These are phyloP conservation scores for Colletotrichum nymphaeae DNA, from an alignment of 2,329 filamentous ascomycete genomes.

Conservation along the genomic window DNA sequence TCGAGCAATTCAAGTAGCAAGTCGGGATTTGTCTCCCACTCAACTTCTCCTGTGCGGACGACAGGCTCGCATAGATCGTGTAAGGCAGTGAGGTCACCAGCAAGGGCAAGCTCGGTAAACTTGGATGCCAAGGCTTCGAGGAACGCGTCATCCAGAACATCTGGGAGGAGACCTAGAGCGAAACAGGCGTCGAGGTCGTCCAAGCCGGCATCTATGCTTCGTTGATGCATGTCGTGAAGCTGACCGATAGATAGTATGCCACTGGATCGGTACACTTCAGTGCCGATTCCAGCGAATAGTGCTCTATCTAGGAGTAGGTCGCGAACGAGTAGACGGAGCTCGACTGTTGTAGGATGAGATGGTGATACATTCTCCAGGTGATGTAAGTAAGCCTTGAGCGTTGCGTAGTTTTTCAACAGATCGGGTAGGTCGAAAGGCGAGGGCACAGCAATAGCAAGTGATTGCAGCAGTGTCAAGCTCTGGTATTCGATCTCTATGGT, in stretches of 20 bases:
- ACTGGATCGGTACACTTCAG: constrained; percentile 37
- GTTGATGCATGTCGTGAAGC: constrained; percentile 43
- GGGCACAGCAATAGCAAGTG: constrained; percentile 52
- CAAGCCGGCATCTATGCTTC: constrained; percentile 40
- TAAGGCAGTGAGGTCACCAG: constrained; percentile 40
- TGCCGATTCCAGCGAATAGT: constrained; percentile 42
- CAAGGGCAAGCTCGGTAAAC: constrained; percentile 40
- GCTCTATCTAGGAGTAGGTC: constrained; percentile 42
- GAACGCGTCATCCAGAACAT: constrained; percentile 34
- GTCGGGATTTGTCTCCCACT: constrained; percentile 38
- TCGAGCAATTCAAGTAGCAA: constrained; percentile 43
- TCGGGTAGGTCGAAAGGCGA: constrained; percentile 39
- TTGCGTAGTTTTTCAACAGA: constrained; percentile 40
- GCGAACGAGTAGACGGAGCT: constrained; percentile 42
- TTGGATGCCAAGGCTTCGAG: constrained; percentile 37
- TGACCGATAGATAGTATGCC: constrained; percentile 35
- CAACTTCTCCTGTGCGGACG: constrained; percentile 41
- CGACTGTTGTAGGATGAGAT: constrained; percentile 36
- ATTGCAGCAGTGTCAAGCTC: constrained; percentile 53
- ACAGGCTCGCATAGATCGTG: constrained; percentile 44
- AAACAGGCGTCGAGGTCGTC: constrained; percentile 44
- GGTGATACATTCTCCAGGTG: constrained; percentile 24
- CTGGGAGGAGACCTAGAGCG: constrained; percentile 39
- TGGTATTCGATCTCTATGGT: constrained; percentile 39
- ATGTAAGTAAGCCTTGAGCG: constrained; percentile 38